Evolutionary conservation across 192 early-diverging fungal species (phyloP).

Genomic region (Mortierella antarctica): DNA sequence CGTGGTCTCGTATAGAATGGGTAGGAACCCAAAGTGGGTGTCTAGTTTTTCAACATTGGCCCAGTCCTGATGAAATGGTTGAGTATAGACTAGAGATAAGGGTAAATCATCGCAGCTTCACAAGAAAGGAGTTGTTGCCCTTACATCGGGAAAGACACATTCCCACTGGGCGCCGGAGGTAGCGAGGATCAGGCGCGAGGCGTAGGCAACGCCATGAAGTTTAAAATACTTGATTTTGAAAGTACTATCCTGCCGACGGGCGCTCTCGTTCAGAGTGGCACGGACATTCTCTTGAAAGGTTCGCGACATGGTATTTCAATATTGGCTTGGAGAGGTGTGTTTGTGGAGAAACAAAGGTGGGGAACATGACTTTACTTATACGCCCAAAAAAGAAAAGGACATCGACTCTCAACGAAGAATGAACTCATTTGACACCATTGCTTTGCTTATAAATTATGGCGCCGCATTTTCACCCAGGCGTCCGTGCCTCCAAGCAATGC

Average conservation of each 20-base stretch:
- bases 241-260: conserved; percentile 44
- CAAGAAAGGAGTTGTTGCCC: not conserved
- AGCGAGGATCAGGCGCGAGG: conserved; percentile 23
- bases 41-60: conserved; percentile 25
- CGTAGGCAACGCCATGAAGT: conserved; percentile 10
- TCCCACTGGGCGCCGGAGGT: conserved; percentile 33
- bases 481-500: too few relatives aligned
- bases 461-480: too few relatives aligned
- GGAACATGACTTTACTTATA: not conserved
- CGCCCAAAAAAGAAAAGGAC: too few relatives aligned
- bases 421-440: conserved; percentile 4
- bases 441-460: not conserved
- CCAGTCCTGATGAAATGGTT: conserved; percentile 19
- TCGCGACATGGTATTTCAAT: conserved; percentile 13
- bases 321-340: conserved; percentile 56
- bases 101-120: too few relatives aligned
- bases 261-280: conserved; percentile 33
- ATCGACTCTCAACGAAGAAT: not conserved
- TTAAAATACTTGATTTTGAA: conserved; percentile 37
- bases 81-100: not conserved
- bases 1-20: conserved; percentile 32
- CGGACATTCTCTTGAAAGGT: conserved; percentile 20
- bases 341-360: conserved; percentile 58
- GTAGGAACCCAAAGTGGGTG: conserved; percentile 23
- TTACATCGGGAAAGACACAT: conserved; percentile 27